Percentiles rank a stretch among this genome's conserved stretches.
phyloP scores from a whole-genome alignment of 371 early-diverging fungal species.

The Mucor racemosus region DNA sequence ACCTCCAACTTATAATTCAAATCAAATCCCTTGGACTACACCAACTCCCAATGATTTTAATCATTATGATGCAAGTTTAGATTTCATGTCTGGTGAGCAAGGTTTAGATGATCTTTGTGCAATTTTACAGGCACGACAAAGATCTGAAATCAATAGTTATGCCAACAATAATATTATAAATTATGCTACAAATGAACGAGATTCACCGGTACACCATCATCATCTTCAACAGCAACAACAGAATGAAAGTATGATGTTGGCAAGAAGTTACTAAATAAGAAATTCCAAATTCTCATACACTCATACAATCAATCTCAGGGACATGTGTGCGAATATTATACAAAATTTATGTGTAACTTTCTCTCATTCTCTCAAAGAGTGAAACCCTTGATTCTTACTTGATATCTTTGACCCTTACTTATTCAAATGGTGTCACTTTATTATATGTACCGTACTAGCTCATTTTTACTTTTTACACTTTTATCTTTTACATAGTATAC shows the following conservation, averaged over 20 bases:
- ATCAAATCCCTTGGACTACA: slow-evolving; percentile 2
- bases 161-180: background rate
- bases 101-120: slow-evolving; percentile 8
- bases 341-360: background rate
- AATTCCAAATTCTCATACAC: background rate
- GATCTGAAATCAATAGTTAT: slow-evolving; percentile 16
- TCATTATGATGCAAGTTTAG: slow-evolving; percentile 6
- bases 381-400: background rate
- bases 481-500: background rate
- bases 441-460: background rate
- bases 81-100: slow-evolving; percentile 12
- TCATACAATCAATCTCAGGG: background rate
- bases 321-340: background rate
- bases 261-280: slow-evolving; percentile 4
- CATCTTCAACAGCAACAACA: background rate
- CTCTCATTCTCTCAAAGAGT: background rate
- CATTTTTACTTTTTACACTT: background rate
- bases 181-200: background rate
- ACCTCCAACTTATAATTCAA: background rate
- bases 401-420: background rate
- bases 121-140: slow-evolving; percentile 15
- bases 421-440: background rate
- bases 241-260: slow-evolving; percentile 11
- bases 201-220: background rate
- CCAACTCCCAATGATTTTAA: slow-evolving; percentile 9